These are phyloP conservation scores for Claviceps sp. DNA, from an alignment of 2,329 filamentous ascomycete genomes.

Conservation along the genomic window DNA sequence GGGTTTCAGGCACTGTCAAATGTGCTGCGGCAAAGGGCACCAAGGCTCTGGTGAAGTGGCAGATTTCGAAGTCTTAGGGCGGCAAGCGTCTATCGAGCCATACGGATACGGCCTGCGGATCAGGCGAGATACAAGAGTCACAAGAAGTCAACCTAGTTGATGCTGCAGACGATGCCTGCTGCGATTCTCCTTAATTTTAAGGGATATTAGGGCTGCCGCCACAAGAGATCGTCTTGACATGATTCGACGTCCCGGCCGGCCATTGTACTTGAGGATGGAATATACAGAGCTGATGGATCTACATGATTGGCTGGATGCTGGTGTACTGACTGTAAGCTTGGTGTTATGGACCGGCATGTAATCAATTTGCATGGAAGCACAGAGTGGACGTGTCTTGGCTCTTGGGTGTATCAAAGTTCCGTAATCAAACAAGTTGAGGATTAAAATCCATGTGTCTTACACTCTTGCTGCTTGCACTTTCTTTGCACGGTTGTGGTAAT, in stretches of 20 bases:
- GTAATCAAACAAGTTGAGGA: too few species aligned
- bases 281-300: background rate
- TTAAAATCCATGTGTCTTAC: too few species aligned
- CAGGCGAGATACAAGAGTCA: background rate
- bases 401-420: background rate
- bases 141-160: background rate
- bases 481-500: too few species aligned
- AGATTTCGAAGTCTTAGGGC: constrained; percentile 10
- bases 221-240: background rate
- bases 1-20: constrained; percentile 11
- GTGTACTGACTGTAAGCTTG: background rate
- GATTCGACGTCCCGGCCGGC: background rate
- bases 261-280: background rate
- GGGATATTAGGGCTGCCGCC: too few species aligned
- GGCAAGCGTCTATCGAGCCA: constrained; percentile 1
- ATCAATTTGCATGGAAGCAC: background rate
- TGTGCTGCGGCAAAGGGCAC: constrained; percentile 9
- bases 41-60: constrained; percentile 11
- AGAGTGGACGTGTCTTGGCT: background rate
- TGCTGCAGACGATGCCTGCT: background rate
- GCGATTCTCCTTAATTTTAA: background rate
- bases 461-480: too few species aligned
- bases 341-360: background rate
- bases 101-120: background rate
- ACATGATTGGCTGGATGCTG: background rate